Evolutionary conservation across 75 land plant species (phyloP).

Genomic region (Larix kaempferi): DNA sequence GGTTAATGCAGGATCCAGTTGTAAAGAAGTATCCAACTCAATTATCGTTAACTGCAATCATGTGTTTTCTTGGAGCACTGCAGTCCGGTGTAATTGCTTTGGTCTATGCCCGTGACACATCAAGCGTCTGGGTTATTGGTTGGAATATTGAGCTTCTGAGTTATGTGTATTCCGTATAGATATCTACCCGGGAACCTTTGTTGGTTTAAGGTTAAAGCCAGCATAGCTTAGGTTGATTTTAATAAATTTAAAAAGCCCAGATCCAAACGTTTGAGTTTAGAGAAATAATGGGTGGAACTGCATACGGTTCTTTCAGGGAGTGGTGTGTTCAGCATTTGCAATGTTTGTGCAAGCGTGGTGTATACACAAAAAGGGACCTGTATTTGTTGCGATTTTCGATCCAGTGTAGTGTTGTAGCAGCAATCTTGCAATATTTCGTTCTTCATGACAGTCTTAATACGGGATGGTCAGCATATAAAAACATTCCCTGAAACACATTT

Average conservation of each 20-base stretch:
- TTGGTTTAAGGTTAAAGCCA: background rate
- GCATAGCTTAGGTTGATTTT: no score
- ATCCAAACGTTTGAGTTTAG: no score
- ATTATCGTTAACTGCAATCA: conserved; percentile 51
- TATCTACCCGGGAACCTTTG: background rate
- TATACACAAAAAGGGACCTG: conserved; percentile 44
- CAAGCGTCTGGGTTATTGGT: conserved; percentile 43
- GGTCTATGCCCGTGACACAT: conserved; percentile 15
- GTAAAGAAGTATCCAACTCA: conserved; percentile 50
- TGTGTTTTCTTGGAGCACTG: conserved; percentile 38
- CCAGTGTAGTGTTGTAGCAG: background rate
- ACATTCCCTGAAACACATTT: background rate
- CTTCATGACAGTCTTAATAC: background rate
- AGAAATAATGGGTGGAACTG: background rate
- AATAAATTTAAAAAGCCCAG: no score
- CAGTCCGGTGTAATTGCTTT: conserved; percentile 44
- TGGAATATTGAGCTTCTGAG: conserved; percentile 38
- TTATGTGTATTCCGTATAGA: conserved; percentile 24
- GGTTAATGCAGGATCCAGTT: conserved; percentile 29
- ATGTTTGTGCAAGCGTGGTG: conserved; percentile 1
- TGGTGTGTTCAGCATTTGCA: background rate
- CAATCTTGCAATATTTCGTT: background rate
- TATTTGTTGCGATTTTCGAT: background rate
- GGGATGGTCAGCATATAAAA: conserved; percentile 6
- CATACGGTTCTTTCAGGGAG: background rate